phyloP scores from a whole-genome alignment of 768 basidiomycete genomes.

The Cyathus striatus region DNA sequence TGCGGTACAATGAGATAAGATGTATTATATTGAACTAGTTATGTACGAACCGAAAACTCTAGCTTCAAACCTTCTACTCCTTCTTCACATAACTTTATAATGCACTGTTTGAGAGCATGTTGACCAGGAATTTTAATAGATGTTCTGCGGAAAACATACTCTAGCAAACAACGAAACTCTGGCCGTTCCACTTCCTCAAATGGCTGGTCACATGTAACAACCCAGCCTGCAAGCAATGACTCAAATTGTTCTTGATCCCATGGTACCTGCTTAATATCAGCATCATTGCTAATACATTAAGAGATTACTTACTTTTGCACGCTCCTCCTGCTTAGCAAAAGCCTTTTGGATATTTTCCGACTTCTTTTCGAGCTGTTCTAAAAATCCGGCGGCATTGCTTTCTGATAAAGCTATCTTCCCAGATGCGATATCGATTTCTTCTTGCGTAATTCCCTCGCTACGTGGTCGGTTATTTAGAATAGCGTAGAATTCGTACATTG shows the following conservation, averaged over 20 bases:
- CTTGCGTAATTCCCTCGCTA: background rate
- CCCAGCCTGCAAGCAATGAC: constrained; percentile 1
- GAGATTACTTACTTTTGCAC: background rate
- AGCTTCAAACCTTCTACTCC: constrained; percentile 5
- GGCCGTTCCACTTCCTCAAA: constrained; percentile 4
- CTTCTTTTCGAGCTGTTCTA: background rate
- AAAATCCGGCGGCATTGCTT: background rate
- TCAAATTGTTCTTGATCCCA: constrained; percentile 5
- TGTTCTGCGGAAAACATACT: background rate
- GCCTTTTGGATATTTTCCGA: background rate
- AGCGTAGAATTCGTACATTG: background rate
- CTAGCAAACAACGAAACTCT: constrained; percentile 1
- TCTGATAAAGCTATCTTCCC: background rate
- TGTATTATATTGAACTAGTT: background rate
- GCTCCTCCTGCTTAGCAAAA: background rate
- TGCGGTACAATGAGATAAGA: too few relatives aligned
- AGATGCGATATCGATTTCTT: background rate
- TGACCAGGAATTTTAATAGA: background rate
- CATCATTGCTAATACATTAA: background rate
- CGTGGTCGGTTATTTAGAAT: background rate
- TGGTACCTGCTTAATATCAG: constrained; percentile 1
- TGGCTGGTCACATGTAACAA: constrained; percentile 4
- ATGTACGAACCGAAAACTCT: constrained; percentile 12
- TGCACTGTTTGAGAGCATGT: background rate
- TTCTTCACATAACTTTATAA: constrained; percentile 12